Conservation (phyloP, 2,329 filamentous ascomycete genomes). For the Diaporthe sp. region DNA sequence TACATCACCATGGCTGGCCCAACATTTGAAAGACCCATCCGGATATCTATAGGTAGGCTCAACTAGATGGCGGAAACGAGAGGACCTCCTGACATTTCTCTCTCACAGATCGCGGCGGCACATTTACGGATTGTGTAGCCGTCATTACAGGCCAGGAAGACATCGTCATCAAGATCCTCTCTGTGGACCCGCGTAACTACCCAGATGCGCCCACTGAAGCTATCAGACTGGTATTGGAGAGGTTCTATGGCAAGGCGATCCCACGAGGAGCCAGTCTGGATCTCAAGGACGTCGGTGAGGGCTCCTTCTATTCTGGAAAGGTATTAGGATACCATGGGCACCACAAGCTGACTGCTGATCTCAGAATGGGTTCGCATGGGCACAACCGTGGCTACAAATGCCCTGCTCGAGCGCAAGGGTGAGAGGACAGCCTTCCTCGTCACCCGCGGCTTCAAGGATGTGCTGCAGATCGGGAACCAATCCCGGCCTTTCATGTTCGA, state of each 20-base stretch:
- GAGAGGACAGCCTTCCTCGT: constrained; percentile 76
- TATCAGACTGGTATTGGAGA: constrained; percentile 50
- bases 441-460: constrained; percentile 77
- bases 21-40: not conserved
- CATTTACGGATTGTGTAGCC: constrained; percentile 33
- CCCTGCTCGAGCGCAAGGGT: constrained; percentile 75
- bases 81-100: not conserved
- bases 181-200: constrained; percentile 77
- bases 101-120: constrained; percentile 23
- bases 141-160: constrained; percentile 63
- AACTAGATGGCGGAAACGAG: not conserved
- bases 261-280: constrained; percentile 24
- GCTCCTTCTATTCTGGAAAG: no score
- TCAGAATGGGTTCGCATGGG: constrained; percentile 67
- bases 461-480: constrained; percentile 77
- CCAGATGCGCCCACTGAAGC: constrained; percentile 76
- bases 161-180: constrained; percentile 76
- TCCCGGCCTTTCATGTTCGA: constrained; percentile 77
- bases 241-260: constrained; percentile 42
- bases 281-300: constrained; percentile 13
- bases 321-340: no score
- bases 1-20: not conserved
- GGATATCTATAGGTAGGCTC: not conserved
- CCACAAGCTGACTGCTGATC: not conserved
- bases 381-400: constrained; percentile 78